Percentiles rank a stretch among this genome's conserved stretches.
Evolutionary conservation across 2,329 filamentous ascomycete species (phyloP).

Genomic region (Alternaria infectoria): DNA sequence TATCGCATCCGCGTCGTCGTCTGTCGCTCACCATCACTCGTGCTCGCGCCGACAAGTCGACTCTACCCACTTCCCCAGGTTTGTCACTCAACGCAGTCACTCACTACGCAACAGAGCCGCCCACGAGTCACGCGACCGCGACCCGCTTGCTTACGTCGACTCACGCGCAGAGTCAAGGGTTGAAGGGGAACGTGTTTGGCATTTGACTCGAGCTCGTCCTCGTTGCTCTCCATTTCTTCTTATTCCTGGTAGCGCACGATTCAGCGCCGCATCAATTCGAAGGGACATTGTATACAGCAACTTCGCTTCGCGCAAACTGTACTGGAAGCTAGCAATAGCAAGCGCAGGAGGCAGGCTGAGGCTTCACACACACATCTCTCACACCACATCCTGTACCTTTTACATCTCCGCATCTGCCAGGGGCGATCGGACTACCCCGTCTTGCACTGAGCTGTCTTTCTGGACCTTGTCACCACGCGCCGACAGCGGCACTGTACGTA

Average conservation of each 20-base stretch:
- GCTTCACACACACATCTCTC: conserved; percentile 39
- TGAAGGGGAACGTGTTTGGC: conserved; percentile 23
- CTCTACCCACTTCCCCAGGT: conserved; percentile 20
- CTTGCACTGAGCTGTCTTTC: conserved; percentile 43
- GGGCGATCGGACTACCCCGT: conserved; percentile 46
- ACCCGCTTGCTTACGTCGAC: neutral
- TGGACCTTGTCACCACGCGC: conserved; percentile 39
- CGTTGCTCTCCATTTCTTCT: conserved; percentile 24
- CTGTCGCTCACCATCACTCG: conserved; percentile 17
- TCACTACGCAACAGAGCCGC: conserved; percentile 6
- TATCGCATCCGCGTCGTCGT: conserved; percentile 16
- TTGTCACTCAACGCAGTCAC: conserved; percentile 14
- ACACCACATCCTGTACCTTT: conserved; percentile 44
- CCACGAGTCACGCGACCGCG: neutral
- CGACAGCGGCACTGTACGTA: conserved; percentile 50
- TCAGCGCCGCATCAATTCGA: conserved; percentile 27
- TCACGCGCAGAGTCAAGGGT: conserved; percentile 15
- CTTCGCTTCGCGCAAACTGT: conserved; percentile 32
- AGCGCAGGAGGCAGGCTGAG: conserved; percentile 36
- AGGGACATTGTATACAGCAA: conserved; percentile 34
- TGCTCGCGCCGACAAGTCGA: conserved; percentile 22
- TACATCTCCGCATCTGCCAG: conserved; percentile 48
- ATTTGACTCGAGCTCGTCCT: conserved; percentile 13
- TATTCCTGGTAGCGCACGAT: conserved; percentile 30
- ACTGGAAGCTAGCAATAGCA: conserved; percentile 30